phyloP scores from a whole-genome alignment of 192 early-diverging fungal species.

The Paraglomus occultum region DNA sequence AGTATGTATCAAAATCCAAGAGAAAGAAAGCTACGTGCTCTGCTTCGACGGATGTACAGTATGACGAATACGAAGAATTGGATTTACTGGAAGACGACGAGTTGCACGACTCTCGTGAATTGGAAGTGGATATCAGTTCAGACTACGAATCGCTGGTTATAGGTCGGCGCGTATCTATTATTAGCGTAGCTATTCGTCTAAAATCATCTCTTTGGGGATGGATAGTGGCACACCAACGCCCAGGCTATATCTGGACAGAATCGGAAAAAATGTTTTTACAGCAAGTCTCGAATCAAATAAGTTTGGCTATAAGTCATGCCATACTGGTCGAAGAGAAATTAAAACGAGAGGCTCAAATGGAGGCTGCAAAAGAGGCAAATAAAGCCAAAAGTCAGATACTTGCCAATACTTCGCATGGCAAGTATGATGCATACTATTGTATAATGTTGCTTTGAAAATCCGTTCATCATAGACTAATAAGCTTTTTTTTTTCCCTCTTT shows the following conservation, averaged over 20 bases:
- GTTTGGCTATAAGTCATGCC: constrained; percentile 42
- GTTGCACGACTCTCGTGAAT: background rate
- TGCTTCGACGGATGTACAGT: too few species aligned
- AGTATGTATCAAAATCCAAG: too few species aligned
- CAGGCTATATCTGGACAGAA: constrained; percentile 34
- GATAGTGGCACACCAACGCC: constrained; percentile 32
- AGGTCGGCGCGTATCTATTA: constrained; percentile 33
- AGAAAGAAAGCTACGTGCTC: too few species aligned
- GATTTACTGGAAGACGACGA: too few species aligned
- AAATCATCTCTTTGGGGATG: constrained; percentile 41
- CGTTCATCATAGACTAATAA: background rate
- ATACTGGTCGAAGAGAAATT: constrained; percentile 39
- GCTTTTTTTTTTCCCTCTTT: background rate
- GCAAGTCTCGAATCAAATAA: constrained; percentile 43
- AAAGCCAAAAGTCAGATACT: constrained; percentile 44
- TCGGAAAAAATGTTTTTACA: constrained; percentile 43
- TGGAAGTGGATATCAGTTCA: background rate
- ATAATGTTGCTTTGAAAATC: background rate
- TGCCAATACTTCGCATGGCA: constrained; percentile 42
- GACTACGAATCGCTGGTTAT: constrained; percentile 30
- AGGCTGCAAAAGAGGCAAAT: constrained; percentile 40
- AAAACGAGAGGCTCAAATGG: constrained; percentile 42
- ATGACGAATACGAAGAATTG: too few species aligned
- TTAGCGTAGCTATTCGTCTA: constrained; percentile 33
- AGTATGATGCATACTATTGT: background rate